phyloP scores from a whole-genome alignment of 31 red algal genomes.

The Bonnemaisonia californica region DNA sequence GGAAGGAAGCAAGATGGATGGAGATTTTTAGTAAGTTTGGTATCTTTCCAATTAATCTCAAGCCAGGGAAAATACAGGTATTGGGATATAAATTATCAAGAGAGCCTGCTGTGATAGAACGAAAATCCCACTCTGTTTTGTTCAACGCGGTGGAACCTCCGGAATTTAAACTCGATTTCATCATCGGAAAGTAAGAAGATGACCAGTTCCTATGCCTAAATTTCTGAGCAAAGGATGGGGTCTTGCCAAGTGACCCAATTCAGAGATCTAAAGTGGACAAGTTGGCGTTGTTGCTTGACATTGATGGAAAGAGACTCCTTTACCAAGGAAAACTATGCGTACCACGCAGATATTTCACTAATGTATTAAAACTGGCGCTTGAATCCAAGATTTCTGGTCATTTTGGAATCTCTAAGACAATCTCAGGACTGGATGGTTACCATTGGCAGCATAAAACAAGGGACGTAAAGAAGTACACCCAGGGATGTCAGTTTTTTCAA shows the following conservation, averaged over 20 bases:
- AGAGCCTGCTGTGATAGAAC: background rate
- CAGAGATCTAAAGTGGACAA: background rate
- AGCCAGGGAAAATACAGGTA: background rate
- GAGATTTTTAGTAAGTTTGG: background rate
- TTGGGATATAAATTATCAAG: background rate
- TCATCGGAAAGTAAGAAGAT: background rate
- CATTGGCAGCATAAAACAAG: conserved; percentile 34
- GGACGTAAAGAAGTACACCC: conserved; percentile 3
- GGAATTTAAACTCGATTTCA: background rate
- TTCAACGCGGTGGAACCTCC: background rate
- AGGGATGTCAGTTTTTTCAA: conserved; percentile 19
- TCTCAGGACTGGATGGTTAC: background rate
- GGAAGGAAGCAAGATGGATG: background rate
- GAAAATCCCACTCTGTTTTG: background rate
- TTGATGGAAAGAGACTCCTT: background rate
- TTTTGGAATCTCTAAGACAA: conserved; percentile 30
- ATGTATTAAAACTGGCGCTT: conserved; percentile 11
- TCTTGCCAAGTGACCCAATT: background rate
- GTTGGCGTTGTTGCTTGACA: background rate
- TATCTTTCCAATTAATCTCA: background rate
- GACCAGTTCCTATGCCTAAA: background rate
- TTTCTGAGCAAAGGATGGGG: background rate
- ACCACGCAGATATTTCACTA: background rate
- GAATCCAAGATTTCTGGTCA: conserved; percentile 11
- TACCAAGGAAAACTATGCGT: conserved; percentile 21